phyloP scores from a whole-genome alignment of 1,139 yeast genomes.

The Diutina sp. region DNA sequence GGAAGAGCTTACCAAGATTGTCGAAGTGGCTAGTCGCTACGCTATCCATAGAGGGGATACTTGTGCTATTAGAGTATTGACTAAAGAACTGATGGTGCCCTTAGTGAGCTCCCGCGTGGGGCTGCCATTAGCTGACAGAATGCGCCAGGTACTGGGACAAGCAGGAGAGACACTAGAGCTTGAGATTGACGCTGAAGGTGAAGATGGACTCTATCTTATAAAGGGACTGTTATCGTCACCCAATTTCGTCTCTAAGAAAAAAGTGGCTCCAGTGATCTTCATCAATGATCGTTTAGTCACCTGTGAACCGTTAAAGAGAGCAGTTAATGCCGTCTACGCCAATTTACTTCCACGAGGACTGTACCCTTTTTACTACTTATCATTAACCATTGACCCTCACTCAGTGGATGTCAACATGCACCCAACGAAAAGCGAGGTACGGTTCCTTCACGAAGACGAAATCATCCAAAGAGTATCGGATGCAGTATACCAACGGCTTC shows the following conservation, averaged over 20 bases:
- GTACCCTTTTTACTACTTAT: constrained; percentile 66
- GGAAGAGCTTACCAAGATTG: constrained; percentile 65
- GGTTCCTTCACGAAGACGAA: constrained; percentile 79
- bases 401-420: constrained; percentile 89
- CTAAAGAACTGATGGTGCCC: constrained; percentile 21
- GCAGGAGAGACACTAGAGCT: constrained; percentile 54
- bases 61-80: constrained; percentile 59
- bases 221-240: constrained; percentile 60
- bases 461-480: constrained; percentile 51
- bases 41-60: constrained; percentile 52
- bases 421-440: constrained; percentile 89
- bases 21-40: constrained; percentile 78
- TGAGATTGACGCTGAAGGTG: constrained; percentile 10
- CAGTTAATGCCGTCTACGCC: constrained; percentile 51
- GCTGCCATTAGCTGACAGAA: constrained; percentile 45
- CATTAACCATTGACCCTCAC: constrained; percentile 50
- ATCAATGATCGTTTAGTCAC: constrained; percentile 75
- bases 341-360: constrained; percentile 69
- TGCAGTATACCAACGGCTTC: constrained; percentile 35
- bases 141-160: constrained; percentile 65
- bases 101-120: constrained; percentile 41
- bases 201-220: constrained; percentile 18
- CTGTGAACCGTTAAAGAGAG: constrained; percentile 69
- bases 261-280: constrained; percentile 60
- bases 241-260: constrained; percentile 58